Conservation (phyloP, 148 eudicot species). For the Amaranthus hypochondriacus region DNA sequence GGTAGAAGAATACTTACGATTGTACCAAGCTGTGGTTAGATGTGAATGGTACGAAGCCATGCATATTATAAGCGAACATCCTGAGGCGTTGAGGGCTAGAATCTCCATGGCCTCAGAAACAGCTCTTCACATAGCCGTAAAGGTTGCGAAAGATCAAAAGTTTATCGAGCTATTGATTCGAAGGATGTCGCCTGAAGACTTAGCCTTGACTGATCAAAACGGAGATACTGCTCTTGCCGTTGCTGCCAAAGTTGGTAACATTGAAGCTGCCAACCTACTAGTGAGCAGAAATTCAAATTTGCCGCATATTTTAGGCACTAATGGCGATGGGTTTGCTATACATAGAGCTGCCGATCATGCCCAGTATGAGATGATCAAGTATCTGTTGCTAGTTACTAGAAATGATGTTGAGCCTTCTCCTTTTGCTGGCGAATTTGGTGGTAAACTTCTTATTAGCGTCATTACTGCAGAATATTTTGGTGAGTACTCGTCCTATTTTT, state of each 20-base stretch:
- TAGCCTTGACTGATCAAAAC: constrained; percentile 22
- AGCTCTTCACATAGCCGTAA: constrained; percentile 26
- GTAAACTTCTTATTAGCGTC: constrained; percentile 22
- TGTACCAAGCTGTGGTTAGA: constrained; percentile 24
- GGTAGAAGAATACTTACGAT: constrained; percentile 21
- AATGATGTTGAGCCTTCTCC: constrained; percentile 27
- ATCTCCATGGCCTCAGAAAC: constrained; percentile 27
- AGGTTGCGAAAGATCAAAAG: constrained; percentile 10
- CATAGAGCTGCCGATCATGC: constrained; percentile 28
- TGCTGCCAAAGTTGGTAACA: constrained; percentile 26
- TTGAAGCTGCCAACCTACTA: constrained; percentile 21
- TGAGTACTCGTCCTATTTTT: constrained; percentile 1
- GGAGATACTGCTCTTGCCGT: constrained; percentile 29
- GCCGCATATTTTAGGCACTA: constrained; percentile 25
- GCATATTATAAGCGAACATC: constrained; percentile 21
- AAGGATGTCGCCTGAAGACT: constrained; percentile 23
- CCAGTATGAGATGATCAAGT: constrained; percentile 12
- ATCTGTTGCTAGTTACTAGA: constrained; percentile 17
- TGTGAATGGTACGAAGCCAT: constrained; percentile 25
- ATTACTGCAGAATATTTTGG: constrained; percentile 27
- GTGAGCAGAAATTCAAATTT: constrained; percentile 26
- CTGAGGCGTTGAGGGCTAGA: constrained; percentile 24
- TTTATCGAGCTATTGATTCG: constrained; percentile 21
- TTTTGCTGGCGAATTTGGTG: constrained; percentile 23
- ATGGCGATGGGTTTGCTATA: constrained; percentile 16